These are phyloP conservation scores for Hibiscus mutabilis DNA, from an alignment of 345 rosid species.

Conservation along the genomic window DNA sequence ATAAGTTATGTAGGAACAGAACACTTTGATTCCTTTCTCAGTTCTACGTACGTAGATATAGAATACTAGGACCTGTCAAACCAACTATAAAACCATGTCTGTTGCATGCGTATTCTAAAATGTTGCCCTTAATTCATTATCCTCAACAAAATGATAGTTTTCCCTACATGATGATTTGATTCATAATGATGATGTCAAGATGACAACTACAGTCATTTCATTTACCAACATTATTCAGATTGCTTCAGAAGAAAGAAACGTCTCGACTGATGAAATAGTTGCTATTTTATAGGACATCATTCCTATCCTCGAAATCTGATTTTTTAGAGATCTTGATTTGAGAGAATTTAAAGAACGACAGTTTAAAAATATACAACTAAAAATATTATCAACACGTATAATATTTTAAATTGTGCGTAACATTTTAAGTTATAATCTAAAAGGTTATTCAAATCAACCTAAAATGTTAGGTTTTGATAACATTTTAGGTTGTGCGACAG, in stretches of 20 bases:
- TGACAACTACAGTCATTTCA: background rate
- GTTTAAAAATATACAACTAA: no score
- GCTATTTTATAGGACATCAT: background rate
- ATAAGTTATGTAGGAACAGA: background rate
- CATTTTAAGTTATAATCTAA: background rate
- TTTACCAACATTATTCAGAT: background rate
- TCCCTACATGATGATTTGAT: background rate
- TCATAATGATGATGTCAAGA: background rate
- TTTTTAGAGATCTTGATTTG: background rate
- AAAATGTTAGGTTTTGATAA: no score
- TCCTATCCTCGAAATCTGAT: background rate
- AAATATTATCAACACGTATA: no score
- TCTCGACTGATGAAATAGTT: background rate
- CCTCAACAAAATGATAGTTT: background rate
- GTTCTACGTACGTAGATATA: no score
- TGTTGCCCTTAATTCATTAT: constrained; percentile 6
- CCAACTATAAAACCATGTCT: background rate
- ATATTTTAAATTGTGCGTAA: no score
- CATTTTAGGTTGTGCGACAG: no score
- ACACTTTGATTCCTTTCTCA: background rate
- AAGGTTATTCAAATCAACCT: no score
- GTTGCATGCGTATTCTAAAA: constrained; percentile 13
- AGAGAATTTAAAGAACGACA: no score
- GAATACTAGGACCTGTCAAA: no score
- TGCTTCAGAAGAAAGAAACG: background rate